Base-by-base conservation (phyloP, 202 grass and related monocot species). In the Setaria viridis region DNA sequence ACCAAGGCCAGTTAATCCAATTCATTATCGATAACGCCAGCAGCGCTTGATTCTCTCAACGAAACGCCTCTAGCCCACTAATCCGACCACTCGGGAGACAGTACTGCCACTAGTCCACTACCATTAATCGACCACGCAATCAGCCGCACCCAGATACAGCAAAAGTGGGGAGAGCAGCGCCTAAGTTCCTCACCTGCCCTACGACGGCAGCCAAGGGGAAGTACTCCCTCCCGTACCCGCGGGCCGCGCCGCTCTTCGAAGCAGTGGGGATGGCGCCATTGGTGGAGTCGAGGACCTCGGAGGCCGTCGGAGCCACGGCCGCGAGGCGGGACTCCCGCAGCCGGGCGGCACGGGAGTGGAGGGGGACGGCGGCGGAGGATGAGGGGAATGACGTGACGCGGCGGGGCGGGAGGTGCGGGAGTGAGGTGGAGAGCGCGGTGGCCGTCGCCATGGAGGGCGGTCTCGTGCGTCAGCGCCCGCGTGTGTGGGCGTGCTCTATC, bases 191-290 rank as follows among this genome's bases (percentile, higher is more conserved):
- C 56, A 95, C 96, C 91, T 99, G 96, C 56, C 96, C 96, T 11
- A 99, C 93, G 33, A 95, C 93, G 20, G 91, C 96, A 43, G 93
- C 96, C 83, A 99, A 62, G 9, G 96, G 96, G 79, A 99, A 99
- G 77, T 92, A 95, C 84, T 99, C 86, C 90, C 96, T 80, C 32
- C 93, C 96, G 29, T 95, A 95, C 49, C 46, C 79, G 15, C 29
- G 41, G 9, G 49, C 2, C 11, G 65, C 47, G 37, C 62, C 62
- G 14, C 72, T 87, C 70, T 54, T 39, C 7, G 47, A 71, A 62
- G 65, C 78, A 11, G 80, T 33, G 81, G 91, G 54, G 45, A 86
- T 73, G 51, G 90, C 88, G 51, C 96, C 96, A 55, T 98, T 98
- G 57, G 78, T 80, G 83, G 91, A 89, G 63, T 95, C 90, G 81